These are phyloP conservation scores for Fonsecaea monophora DNA, from an alignment of 2,329 filamentous ascomycete species.

Conservation along the genomic window DNA sequence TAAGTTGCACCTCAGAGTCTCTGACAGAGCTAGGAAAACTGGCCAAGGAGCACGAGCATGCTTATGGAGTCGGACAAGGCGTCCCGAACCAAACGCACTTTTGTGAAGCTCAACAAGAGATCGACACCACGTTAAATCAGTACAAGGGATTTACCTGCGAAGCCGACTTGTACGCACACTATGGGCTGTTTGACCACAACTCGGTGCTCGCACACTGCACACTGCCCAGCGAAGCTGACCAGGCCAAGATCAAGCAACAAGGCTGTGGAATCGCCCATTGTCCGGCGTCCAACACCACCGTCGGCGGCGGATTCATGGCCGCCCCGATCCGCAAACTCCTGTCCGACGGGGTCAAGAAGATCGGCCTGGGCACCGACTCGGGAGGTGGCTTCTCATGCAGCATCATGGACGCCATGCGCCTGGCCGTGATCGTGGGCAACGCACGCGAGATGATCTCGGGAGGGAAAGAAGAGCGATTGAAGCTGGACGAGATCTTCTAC, in stretches of 20 bases:
- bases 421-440: slow-evolving; percentile 57
- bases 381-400: slow-evolving; percentile 65
- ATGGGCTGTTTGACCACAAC: slow-evolving; percentile 58
- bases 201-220: slow-evolving; percentile 70
- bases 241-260: slow-evolving; percentile 52
- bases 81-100: slow-evolving; percentile 68
- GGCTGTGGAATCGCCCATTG: slow-evolving; percentile 66
- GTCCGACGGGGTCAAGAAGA: slow-evolving; percentile 58
- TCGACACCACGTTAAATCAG: slow-evolving; percentile 57
- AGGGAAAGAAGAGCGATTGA: slow-evolving; percentile 24
- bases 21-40: slow-evolving; percentile 62
- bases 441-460: slow-evolving; percentile 41
- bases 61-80: slow-evolving; percentile 6
- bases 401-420: slow-evolving; percentile 64
- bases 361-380: slow-evolving; percentile 67
- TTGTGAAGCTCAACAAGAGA: slow-evolving; percentile 66
- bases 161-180: slow-evolving; percentile 64
- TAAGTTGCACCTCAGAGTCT: slow-evolving; percentile 61
- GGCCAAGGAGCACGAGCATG: slow-evolving; percentile 51
- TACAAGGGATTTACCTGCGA: slow-evolving; percentile 63
- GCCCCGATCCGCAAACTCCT: slow-evolving; percentile 64
- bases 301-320: slow-evolving; percentile 66
- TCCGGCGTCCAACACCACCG: slow-evolving; percentile 66
- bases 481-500: slow-evolving; percentile 56
- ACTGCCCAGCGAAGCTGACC: slow-evolving; percentile 61